phyloP scores from a whole-genome alignment of 345 rosid genomes.

The Punica granatum region DNA sequence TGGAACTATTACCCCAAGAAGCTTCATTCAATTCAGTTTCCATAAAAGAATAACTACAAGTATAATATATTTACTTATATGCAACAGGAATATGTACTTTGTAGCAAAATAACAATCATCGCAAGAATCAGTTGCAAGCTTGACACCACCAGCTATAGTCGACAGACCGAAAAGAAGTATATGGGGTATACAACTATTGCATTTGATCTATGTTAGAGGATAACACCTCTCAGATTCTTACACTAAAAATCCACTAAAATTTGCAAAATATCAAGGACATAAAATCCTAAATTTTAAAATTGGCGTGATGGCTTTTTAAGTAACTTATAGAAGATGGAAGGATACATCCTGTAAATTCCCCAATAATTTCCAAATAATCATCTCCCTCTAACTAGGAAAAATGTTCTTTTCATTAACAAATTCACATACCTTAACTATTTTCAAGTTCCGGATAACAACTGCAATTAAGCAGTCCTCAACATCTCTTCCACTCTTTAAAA shows the following conservation, averaged over 20 bases:
- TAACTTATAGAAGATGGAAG: background rate
- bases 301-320: background rate
- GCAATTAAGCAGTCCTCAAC: constrained; percentile 65
- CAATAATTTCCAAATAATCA: background rate
- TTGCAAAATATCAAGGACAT: background rate
- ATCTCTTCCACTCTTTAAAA: constrained; percentile 63
- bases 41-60: background rate
- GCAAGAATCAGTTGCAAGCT: background rate
- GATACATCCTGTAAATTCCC: background rate
- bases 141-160: background rate
- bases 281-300: no score
- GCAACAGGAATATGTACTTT: background rate
- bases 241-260: background rate
- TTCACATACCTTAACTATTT: constrained; percentile 56
- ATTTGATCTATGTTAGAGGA: background rate
- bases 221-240: background rate
- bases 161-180: background rate
- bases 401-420: constrained; percentile 7
- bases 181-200: background rate
- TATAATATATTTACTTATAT: background rate
- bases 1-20: constrained; percentile 29
- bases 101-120: background rate
- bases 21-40: constrained; percentile 5
- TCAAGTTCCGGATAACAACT: constrained; percentile 71
- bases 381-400: background rate